Percentiles rank a stretch among this genome's conserved stretches.
These are phyloP conservation scores for Termitomyces sp. DNA, from an alignment of 768 basidiomycete species.

Conservation along the genomic window DNA sequence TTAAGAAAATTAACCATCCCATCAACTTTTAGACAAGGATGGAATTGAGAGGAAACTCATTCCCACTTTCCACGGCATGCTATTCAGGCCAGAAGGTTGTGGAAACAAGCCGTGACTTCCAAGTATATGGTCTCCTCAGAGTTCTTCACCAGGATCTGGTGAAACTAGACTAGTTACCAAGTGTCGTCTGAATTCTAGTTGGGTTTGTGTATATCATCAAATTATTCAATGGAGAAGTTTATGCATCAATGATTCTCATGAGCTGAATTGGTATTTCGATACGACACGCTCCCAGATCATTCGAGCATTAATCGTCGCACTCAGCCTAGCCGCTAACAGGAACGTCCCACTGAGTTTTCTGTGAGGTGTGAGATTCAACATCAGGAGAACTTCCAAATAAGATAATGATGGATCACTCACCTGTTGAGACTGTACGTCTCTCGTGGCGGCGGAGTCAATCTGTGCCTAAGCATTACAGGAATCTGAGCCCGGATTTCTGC, in stretches of 20 bases:
- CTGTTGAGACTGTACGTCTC: conserved; percentile 95
- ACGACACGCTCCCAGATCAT: conserved; percentile 71
- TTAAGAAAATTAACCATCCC: neutral
- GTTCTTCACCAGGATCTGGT: neutral
- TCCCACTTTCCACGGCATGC: neutral
- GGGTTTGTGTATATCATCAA: neutral
- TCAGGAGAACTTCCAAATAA: neutral
- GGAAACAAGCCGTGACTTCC: neutral
- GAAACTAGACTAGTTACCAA: neutral
- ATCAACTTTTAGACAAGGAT: neutral
- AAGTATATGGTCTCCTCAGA: neutral
- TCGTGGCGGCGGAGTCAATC: conserved; percentile 86
- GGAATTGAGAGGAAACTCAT: neutral
- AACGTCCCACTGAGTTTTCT: conserved; percentile 40
- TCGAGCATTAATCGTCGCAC: conserved; percentile 67
- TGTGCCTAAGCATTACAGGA: conserved; percentile 83
- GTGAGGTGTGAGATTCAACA: neutral
- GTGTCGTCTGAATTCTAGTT: neutral
- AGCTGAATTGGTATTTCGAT: conserved; percentile 24
- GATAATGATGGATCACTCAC: conserved; percentile 27
- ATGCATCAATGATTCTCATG: neutral
- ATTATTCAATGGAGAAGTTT: neutral
- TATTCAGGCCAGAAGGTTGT: neutral
- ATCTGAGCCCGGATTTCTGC: conserved; percentile 73
- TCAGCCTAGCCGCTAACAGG: conserved; percentile 68